These are phyloP conservation scores for Pythium myriotylum DNA, from an alignment of 352 stramenopile genomes.

Conservation along the genomic window DNA sequence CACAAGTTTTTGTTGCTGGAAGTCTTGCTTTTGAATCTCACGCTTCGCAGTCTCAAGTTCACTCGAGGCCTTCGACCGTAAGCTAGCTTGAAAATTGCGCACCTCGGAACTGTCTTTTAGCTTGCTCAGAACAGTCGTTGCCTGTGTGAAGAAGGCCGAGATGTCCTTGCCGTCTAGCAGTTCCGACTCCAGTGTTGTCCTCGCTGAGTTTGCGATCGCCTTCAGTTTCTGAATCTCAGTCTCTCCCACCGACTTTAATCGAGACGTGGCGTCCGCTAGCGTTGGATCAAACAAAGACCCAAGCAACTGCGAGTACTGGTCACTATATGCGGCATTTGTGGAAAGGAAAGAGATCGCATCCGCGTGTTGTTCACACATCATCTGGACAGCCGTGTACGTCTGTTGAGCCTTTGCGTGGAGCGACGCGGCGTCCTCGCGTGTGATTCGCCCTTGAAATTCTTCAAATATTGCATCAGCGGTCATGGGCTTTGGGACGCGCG, in stretches of 20 bases:
- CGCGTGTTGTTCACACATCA: slow-evolving; percentile 71
- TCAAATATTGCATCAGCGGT: slow-evolving; percentile 62
- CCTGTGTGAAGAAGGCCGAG: slow-evolving; percentile 66
- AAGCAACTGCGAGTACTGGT: slow-evolving; percentile 66
- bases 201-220: slow-evolving; percentile 49
- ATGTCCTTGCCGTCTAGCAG: slow-evolving; percentile 66
- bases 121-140: slow-evolving; percentile 53
- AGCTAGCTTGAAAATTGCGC: slow-evolving; percentile 44
- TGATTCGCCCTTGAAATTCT: slow-evolving; percentile 72
- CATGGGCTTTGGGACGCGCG: slow-evolving; percentile 68
- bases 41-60: slow-evolving; percentile 46
- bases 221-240: slow-evolving; percentile 65
- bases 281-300: slow-evolving; percentile 64
- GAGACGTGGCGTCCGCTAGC: slow-evolving; percentile 55
- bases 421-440: slow-evolving; percentile 53
- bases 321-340: slow-evolving; percentile 66
- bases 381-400: slow-evolving; percentile 57
- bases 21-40: slow-evolving; percentile 32
- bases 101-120: slow-evolving; percentile 67
- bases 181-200: slow-evolving; percentile 65
- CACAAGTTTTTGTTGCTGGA: slow-evolving; percentile 47
- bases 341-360: slow-evolving; percentile 78
- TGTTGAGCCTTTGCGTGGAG: slow-evolving; percentile 54
- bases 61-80: slow-evolving; percentile 46
- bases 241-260: slow-evolving; percentile 48